Percentiles rank a stretch among this genome's conserved stretches.
Evolutionary conservation across 257 asterid genomes (phyloP).

Genomic region (Solanum pimpinellifolium): DNA sequence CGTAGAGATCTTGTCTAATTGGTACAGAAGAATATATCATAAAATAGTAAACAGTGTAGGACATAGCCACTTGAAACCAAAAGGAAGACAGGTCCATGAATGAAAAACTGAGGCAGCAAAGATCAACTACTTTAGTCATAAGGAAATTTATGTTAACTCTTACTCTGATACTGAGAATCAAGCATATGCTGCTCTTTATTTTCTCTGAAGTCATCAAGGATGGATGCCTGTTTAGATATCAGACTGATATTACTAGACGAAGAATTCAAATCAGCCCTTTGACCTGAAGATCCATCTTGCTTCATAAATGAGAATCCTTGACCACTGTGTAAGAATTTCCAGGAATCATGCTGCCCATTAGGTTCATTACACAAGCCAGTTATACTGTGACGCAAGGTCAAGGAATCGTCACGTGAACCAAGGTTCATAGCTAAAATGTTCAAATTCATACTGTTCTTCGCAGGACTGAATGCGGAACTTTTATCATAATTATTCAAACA

Average conservation of each 20-base stretch:
- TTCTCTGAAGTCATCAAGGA: conserved; percentile 38
- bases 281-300: conserved; percentile 44
- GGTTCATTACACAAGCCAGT: conserved; percentile 42
- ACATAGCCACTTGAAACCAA: not conserved
- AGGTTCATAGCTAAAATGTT: conserved; percentile 74
- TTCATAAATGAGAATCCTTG: conserved; percentile 43
- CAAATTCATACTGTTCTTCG: conserved; percentile 61
- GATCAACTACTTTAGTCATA: not conserved
- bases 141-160: not conserved
- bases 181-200: conserved; percentile 46
- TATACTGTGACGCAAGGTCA: conserved; percentile 36
- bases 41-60: not conserved
- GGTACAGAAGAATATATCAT: not conserved
- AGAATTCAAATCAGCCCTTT: conserved; percentile 27
- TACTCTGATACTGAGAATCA: conserved; percentile 70
- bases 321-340: conserved; percentile 58
- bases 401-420: conserved; percentile 62
- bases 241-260: conserved; percentile 11
- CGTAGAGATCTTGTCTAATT: not conserved
- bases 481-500: conserved; percentile 42
- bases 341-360: conserved; percentile 45
- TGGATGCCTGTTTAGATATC: conserved; percentile 14
- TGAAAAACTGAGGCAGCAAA: not conserved
- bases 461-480: conserved; percentile 46
- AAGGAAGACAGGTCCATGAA: not conserved